phyloP scores from a whole-genome alignment of 75 land plant species.

The Cunninghamia lanceolata region DNA sequence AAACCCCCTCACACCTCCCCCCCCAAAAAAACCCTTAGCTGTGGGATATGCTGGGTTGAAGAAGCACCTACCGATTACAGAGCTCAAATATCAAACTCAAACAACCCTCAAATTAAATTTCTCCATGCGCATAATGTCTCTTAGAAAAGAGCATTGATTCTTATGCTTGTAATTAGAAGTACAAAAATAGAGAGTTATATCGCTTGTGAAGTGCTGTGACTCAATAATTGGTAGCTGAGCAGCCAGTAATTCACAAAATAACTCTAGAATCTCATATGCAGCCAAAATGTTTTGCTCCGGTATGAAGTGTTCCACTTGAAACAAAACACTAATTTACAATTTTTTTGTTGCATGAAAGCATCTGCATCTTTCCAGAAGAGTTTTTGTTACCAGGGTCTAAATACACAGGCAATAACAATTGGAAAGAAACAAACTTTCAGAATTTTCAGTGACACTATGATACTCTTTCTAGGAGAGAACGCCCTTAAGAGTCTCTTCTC shows the following conservation, averaged over 20 bases:
- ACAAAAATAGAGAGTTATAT: background rate
- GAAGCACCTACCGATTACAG: background rate
- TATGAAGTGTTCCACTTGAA: conserved; percentile 43
- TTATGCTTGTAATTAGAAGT: background rate
- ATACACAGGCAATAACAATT: background rate
- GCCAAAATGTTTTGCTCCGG: conserved; percentile 49
- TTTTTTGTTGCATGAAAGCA: background rate
- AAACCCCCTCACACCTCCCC: too few relatives aligned
- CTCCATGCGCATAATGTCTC: background rate
- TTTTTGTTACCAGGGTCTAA: background rate
- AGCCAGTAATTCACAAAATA: conserved; percentile 40
- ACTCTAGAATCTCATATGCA: conserved; percentile 43
- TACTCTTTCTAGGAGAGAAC: background rate
- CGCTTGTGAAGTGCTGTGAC: conserved; percentile 27
- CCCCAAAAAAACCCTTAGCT: too few relatives aligned
- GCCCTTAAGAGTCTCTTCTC: background rate
- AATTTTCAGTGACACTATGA: too few relatives aligned
- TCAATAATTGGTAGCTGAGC: conserved; percentile 52
- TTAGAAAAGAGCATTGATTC: background rate
- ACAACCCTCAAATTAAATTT: too few relatives aligned
- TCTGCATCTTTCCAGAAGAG: too few relatives aligned
- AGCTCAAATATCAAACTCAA: too few relatives aligned
- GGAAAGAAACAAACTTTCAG: background rate
- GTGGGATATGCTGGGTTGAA: too few relatives aligned
- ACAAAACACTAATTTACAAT: background rate